Conservation (phyloP, 768 basidiomycete genomes). For the Termitomyces heimii region DNA sequence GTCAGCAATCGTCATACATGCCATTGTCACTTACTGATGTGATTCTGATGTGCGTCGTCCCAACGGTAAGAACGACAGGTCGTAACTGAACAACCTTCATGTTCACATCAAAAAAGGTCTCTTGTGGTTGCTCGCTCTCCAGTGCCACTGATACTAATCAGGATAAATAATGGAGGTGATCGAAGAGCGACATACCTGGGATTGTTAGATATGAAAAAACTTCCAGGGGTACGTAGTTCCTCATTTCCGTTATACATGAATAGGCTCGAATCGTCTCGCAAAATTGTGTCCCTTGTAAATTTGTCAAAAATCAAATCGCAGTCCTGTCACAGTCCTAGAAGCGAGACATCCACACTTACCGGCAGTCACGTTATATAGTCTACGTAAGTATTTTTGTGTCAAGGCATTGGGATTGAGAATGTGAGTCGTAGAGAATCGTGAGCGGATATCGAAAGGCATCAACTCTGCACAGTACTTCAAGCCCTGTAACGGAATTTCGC, state of each 20-base stretch:
- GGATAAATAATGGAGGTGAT: background rate
- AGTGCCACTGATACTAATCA: constrained; percentile 38
- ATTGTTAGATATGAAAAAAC: constrained; percentile 42
- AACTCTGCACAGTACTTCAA: constrained; percentile 73
- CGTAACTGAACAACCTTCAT: constrained; percentile 67
- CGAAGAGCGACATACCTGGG: constrained; percentile 40
- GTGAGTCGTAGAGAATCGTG: constrained; percentile 53
- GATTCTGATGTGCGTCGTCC: constrained; percentile 66
- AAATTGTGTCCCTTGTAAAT: constrained; percentile 41
- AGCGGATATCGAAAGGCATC: constrained; percentile 63
- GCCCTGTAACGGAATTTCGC: constrained; percentile 80
- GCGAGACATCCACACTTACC: constrained; percentile 23
- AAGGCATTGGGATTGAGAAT: constrained; percentile 71
- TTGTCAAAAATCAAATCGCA: background rate
- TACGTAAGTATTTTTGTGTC: constrained; percentile 68
- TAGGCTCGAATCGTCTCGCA: constrained; percentile 51
- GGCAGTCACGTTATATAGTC: constrained; percentile 67
- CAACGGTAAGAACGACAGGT: constrained; percentile 66
- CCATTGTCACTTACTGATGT: constrained; percentile 52
- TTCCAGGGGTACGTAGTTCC: constrained; percentile 46
- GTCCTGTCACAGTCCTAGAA: too few relatives aligned
- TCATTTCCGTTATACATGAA: constrained; percentile 56
- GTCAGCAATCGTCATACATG: background rate
- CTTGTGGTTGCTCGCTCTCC: constrained; percentile 49
- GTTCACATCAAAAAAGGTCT: constrained; percentile 54